These are phyloP conservation scores for Eremothecium coryli DNA, from an alignment of 1,139 yeast genomes.

Conservation along the genomic window DNA sequence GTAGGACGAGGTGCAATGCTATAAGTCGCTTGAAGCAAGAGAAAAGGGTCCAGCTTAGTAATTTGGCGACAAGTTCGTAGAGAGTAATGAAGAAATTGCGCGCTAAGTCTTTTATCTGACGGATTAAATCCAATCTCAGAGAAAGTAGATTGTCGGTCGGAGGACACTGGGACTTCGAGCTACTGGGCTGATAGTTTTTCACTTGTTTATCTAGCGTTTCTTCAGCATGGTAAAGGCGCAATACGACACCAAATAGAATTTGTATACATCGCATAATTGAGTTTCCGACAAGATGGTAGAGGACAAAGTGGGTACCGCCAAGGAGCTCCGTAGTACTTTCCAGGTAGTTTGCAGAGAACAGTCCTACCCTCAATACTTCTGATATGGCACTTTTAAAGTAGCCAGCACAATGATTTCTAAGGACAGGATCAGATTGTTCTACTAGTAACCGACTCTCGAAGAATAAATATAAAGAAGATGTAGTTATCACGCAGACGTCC, in stretches of 20 bases:
- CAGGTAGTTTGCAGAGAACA: not conserved
- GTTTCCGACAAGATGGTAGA: constrained; percentile 2
- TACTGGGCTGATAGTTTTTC: not conserved
- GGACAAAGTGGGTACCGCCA: constrained; percentile 1
- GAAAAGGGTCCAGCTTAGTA: constrained; percentile 5
- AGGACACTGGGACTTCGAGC: not conserved
- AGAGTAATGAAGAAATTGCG: not conserved
- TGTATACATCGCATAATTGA: constrained; percentile 3
- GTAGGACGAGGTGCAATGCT: constrained; percentile 1
- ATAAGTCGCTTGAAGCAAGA: constrained; percentile 4
- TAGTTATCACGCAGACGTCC: constrained; percentile 2
- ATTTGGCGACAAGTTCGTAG: constrained; percentile 1
- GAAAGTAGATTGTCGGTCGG: not conserved
- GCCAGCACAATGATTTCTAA: not conserved
- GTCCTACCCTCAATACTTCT: not conserved
- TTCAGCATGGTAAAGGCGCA: constrained; percentile 4
- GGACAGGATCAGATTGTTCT: not conserved
- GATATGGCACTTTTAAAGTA: constrained; percentile 1
- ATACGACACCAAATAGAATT: constrained; percentile 2
- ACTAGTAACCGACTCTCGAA: constrained; percentile 6
- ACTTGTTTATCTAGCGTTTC: not conserved
- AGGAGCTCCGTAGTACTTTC: not conserved
- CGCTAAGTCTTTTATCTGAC: not conserved
- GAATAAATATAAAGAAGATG: constrained; percentile 6
- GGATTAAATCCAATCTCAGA: not conserved